phyloP scores from a whole-genome alignment of 108 stramenopile genomes.

The Nitzschia inconspicua region DNA sequence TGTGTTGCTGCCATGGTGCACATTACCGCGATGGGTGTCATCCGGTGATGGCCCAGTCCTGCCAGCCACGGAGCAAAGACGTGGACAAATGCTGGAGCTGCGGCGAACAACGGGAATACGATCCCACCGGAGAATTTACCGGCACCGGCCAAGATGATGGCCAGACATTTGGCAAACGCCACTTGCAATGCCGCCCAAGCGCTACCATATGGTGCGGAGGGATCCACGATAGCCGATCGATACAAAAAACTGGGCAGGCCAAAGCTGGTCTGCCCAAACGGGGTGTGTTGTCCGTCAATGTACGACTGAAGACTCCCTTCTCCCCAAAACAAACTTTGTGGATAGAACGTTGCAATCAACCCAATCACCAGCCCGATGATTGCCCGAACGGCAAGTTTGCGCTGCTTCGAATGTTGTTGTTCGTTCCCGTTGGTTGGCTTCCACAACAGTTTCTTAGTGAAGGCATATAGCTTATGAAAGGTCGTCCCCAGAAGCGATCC shows the following conservation, averaged over 20 bases:
- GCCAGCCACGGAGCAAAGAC: neutral
- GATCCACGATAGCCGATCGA: slow-evolving; percentile 35
- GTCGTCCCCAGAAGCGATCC: slow-evolving; percentile 51
- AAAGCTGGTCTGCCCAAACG: slow-evolving; percentile 48
- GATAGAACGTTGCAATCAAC: slow-evolving; percentile 27
- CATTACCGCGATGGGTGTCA: slow-evolving; percentile 45
- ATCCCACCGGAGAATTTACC: slow-evolving; percentile 53
- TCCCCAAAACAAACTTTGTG: slow-evolving; percentile 53
- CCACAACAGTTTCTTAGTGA: slow-evolving; percentile 40
- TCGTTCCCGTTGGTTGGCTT: neutral
- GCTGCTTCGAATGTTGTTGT: neutral
- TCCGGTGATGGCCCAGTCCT: neutral
- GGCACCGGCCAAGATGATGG: slow-evolving; percentile 52
- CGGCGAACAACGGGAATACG: slow-evolving; percentile 48
- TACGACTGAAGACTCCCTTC: slow-evolving; percentile 45
- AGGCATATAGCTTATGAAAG: slow-evolving; percentile 42
- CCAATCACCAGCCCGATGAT: slow-evolving; percentile 41
- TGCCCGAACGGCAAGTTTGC: slow-evolving; percentile 21
- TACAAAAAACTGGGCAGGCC: slow-evolving; percentile 40
- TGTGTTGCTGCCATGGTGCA: slow-evolving; percentile 59
- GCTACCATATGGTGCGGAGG: slow-evolving; percentile 37
- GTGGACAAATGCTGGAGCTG: no score
- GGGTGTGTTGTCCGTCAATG: slow-evolving; percentile 48
- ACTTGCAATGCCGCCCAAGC: slow-evolving; percentile 43
- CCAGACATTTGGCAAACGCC: slow-evolving; percentile 51